phyloP scores from a whole-genome alignment of 169 alveolate genomes.

The Blepharisma undulans region DNA sequence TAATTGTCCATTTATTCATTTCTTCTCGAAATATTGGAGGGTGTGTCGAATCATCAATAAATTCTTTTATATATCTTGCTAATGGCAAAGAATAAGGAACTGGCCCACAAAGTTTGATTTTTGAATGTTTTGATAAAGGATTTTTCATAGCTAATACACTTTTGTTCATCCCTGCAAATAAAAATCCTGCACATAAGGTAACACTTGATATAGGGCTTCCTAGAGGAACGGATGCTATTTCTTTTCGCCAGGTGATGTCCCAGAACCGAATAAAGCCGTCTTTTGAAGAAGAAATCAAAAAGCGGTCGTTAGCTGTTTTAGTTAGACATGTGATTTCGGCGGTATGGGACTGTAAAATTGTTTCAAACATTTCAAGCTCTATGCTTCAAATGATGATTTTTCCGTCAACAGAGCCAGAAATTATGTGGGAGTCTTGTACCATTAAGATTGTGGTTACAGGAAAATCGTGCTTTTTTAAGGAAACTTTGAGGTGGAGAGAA shows the following conservation, averaged over 20 bases:
- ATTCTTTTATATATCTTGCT: neutral
- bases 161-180: neutral
- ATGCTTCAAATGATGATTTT: neutral
- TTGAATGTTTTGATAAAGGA: neutral
- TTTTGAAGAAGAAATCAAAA: neutral
- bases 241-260: neutral
- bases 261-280: neutral
- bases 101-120: neutral
- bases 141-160: neutral
- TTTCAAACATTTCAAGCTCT: neutral
- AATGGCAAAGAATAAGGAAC: neutral
- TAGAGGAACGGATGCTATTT: neutral
- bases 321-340: neutral
- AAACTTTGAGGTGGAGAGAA: neutral
- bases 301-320: neutral
- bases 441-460: neutral
- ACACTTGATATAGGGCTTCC: neutral
- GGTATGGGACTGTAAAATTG: neutral
- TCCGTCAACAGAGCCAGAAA: slow-evolving; percentile 3
- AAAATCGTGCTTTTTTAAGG: neutral
- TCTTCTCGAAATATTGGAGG: neutral
- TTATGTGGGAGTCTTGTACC: neutral
- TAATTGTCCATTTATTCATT: neutral
- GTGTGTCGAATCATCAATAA: neutral
- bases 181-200: neutral